Conservation (phyloP, 495 filamentous ascomycete species). For the Durotheca rogersii region DNA sequence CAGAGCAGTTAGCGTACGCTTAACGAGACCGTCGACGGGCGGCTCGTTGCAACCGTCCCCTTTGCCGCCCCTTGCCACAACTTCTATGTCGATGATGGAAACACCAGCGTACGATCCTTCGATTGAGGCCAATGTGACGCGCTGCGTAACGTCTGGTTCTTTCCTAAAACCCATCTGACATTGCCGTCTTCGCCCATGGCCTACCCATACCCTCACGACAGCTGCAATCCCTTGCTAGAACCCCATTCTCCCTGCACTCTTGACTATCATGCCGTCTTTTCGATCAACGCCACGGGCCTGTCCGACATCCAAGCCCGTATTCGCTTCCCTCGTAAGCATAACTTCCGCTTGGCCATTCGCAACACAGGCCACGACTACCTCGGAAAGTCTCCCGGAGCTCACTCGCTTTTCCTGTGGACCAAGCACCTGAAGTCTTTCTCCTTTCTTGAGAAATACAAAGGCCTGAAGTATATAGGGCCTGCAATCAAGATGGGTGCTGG, state of each 20-base stretch:
- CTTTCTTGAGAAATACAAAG: conserved; percentile 38
- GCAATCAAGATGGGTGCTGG: conserved; percentile 58
- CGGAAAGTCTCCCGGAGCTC: conserved; percentile 49
- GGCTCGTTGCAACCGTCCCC: conserved; percentile 50
- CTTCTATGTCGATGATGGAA: neutral
- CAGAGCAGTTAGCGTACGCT: no score
- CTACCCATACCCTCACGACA: conserved; percentile 14
- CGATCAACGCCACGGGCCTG: conserved; percentile 47
- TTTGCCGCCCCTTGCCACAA: conserved; percentile 48
- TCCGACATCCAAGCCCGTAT: conserved; percentile 47
- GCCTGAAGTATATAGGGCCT: conserved; percentile 40
- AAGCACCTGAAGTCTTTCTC: conserved; percentile 53
- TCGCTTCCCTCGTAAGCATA: conserved; percentile 46
- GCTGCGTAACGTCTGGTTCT: conserved; percentile 20
- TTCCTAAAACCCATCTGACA: conserved; percentile 24
- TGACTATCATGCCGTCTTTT: conserved; percentile 59
- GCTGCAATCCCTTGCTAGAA: conserved; percentile 11
- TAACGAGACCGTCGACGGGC: conserved; percentile 41
- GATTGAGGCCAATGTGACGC: conserved; percentile 14
- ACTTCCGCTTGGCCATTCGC: conserved; percentile 49
- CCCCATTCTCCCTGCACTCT: conserved; percentile 48
- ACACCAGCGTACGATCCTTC: conserved; percentile 14
- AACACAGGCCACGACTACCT: conserved; percentile 51
- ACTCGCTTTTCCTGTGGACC: conserved; percentile 58
- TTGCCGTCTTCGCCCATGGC: conserved; percentile 14